Evolutionary conservation across 371 early-diverging fungal species (phyloP), one percentile per base, ranked within the genome.

Genomic region (Lichtheimia ornata): DNA sequence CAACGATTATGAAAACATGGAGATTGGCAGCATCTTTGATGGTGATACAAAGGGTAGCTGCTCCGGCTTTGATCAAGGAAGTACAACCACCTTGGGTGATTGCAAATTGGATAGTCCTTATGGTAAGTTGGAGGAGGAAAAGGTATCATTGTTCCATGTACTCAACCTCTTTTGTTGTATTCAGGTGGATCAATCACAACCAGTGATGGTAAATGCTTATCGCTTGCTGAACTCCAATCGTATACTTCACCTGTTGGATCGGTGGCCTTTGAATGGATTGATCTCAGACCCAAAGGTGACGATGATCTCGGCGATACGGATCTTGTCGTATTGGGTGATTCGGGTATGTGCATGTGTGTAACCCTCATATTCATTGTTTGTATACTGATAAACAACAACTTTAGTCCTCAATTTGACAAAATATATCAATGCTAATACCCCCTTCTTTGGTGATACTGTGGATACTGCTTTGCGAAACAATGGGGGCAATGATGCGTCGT

Each of bases 11-110:
- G 72, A 71, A 17, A 82, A 73, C 43, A 71, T 71, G 20, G 86
- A 85, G 50, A 70, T 85, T 53, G 69, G 77, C 7, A 28, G 63
- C 3, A 77, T 85, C 20, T 85, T 85, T 69, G 71, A 72, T 50
- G 83, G 79, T 24, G 76, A 71, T 61, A 68, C 70, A 0, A 53
- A 27, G 4, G 66, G 61, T 22, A 73, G 74, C 25, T 85, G 86
- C 56, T 6, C 56, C 0, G 4, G 28, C 1, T 82, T 65, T 62
- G 69, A 68, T 56, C 62, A 57, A 25, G 63, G 58, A 27, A 53
- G 55, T 50, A 43, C 62, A 44, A 61, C 62, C 9, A 45, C 61
- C 0, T 59, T 61, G 17, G 64, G 68, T 17, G 40, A 57, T 7
- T 81, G 81, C 52, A 54, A 57, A 22, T 59, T 81, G 0, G 56